These are phyloP conservation scores for Stylosanthes scabra DNA, from an alignment of 331 rosid species.

Conservation along the genomic window DNA sequence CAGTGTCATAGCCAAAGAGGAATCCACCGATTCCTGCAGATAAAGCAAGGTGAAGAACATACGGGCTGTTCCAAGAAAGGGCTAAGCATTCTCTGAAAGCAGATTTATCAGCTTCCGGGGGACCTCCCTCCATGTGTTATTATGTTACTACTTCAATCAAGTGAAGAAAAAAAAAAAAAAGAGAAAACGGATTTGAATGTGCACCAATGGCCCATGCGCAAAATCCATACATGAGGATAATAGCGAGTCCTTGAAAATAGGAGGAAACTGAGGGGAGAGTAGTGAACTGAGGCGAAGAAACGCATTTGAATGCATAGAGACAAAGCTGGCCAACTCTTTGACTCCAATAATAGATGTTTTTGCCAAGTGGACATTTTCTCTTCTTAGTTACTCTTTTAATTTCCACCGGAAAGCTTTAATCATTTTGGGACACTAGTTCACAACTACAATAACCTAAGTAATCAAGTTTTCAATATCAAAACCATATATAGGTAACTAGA, in stretches of 20 bases:
- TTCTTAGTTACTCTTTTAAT: background rate
- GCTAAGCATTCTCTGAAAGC: constrained; percentile 65
- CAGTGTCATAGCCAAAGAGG: constrained; percentile 64
- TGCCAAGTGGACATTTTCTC: background rate
- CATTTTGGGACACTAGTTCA: background rate
- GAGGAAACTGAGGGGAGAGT: background rate
- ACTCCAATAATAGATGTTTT: background rate
- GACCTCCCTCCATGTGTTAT: constrained; percentile 52
- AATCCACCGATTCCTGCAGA: constrained; percentile 70
- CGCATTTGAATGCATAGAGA: background rate
- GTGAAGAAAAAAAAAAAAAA: background rate
- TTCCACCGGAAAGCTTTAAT: background rate
- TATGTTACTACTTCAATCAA: background rate
- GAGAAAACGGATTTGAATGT: background rate
- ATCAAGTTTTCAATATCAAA: background rate
- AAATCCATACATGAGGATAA: background rate
- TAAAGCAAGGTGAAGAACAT: constrained; percentile 64
- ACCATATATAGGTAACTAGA: no score
- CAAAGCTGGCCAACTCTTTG: background rate
- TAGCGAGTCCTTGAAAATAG: background rate
- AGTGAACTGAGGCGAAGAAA: background rate
- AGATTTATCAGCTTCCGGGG: constrained; percentile 45
- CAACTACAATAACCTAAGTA: background rate
- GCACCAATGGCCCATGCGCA: background rate
- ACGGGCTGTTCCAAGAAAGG: constrained; percentile 64